Evolutionary conservation across 495 filamentous ascomycete species (phyloP), one percentile per base, ranked within the genome.

Genomic region (Cercophora scortea): DNA sequence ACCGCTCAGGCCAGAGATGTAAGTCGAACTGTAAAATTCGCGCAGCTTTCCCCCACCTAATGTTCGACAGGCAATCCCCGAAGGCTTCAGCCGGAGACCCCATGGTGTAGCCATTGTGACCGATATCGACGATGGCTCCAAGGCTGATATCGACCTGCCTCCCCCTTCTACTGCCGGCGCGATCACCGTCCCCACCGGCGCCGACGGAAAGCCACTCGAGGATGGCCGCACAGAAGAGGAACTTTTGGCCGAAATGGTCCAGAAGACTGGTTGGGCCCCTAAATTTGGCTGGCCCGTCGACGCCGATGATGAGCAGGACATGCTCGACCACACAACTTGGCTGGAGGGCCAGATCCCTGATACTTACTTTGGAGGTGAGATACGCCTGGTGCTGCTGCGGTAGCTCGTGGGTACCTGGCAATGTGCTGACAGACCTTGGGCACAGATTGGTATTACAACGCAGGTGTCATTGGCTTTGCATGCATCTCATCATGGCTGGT

Each of bases 361-460:
- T 57, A 87, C 90, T 61, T 91, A 91, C 66, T 99, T 85, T 68
- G 93, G 93, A 61, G 89, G 88, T 89, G 69, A 59, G 79, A 67
- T 25, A 2, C 25, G 2, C 25, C 25, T 25, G 2, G 5, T 25
- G 2, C 25, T 5, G 25, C 25, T 25, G 25, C 25, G 25, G 25
- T 2, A 25, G 25, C 5, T 2, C 25, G 25, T 25, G 2, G 25
- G 5, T 25, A 5, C 25, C 25, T 25, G 25, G 25, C 25, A 25
- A 2, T 25, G 25, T 25, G 25, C 25, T 25, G 2, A 25, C 25
- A 5, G 25, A 25, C 25, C 25, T 53, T 48, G 32, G 32, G 9
- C 16, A n/a, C 54, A 89, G 92, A 96, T 61, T 99, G 93, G 93
- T 97, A 96, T 67, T 90, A 97, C 66, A 97, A 99, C 67, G 84